Percentiles rank a stretch among this genome's conserved stretches.
phyloP scores from a whole-genome alignment of 805 yeast genomes.

The Metschnikowia matae region DNA sequence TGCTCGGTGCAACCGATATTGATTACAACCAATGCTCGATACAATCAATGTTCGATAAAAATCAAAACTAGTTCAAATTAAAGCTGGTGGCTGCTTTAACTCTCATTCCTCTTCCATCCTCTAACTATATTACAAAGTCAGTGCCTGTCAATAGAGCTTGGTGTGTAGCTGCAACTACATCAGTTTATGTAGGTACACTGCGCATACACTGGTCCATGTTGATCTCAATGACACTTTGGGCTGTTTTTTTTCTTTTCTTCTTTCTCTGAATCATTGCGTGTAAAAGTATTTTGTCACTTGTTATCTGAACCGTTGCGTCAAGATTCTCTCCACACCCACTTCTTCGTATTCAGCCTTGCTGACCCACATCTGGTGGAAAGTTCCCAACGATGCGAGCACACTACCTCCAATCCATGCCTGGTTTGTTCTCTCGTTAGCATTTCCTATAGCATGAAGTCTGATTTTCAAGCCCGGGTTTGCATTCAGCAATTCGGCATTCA shows the following conservation, averaged over 20 bases:
- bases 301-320: slow-evolving; percentile 77
- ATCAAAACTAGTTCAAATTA: too few relatives aligned
- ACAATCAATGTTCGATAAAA: too few relatives aligned
- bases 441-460: slow-evolving; percentile 78
- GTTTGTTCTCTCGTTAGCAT: slow-evolving; percentile 67
- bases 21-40: too few relatives aligned
- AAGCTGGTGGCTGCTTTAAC: too few relatives aligned
- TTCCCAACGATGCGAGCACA: slow-evolving; percentile 81
- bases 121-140: not conserved
- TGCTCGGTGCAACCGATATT: too few relatives aligned
- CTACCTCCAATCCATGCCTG: slow-evolving; percentile 93
- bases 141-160: not conserved
- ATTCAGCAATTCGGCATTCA: slow-evolving; percentile 64
- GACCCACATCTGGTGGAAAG: slow-evolving; percentile 95
- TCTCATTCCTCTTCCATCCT: not conserved
- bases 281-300: too few relatives aligned
- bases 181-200: too few relatives aligned
- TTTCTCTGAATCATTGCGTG: too few relatives aligned
- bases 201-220: too few relatives aligned
- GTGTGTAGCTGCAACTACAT: too few relatives aligned
- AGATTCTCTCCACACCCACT: slow-evolving; percentile 76
- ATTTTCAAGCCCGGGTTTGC: slow-evolving; percentile 82
- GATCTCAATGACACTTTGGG: too few relatives aligned
- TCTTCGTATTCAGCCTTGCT: slow-evolving; percentile 83
- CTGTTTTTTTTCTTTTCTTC: too few relatives aligned